phyloP scores from a whole-genome alignment of 2,329 filamentous ascomycete genomes.

The Neoscytalidium dimidiatum region DNA sequence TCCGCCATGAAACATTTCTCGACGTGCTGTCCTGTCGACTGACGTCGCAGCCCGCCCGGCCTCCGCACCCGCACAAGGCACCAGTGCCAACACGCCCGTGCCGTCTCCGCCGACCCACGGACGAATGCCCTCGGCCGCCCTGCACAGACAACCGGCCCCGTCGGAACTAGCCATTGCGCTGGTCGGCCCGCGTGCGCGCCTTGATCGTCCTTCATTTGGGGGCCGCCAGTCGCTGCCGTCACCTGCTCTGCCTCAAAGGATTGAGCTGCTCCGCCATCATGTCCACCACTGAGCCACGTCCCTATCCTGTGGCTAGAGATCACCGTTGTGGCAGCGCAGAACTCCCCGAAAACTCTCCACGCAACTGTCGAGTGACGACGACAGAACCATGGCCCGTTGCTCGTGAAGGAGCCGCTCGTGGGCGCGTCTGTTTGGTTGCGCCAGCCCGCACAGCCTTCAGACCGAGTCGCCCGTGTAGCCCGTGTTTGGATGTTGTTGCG shows the following conservation, averaged over 20 bases:
- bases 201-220: slow-evolving; percentile 10
- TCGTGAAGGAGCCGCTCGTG: background rate
- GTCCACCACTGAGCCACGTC: slow-evolving; percentile 7
- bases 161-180: slow-evolving; percentile 11
- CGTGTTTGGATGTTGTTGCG: background rate
- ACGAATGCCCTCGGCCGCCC: slow-evolving; percentile 7
- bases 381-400: background rate
- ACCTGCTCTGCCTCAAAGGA: slow-evolving; percentile 14
- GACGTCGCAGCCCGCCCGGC: slow-evolving; percentile 6
- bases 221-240: slow-evolving; percentile 5
- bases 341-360: slow-evolving; percentile 12
- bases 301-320: slow-evolving; percentile 10
- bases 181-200: slow-evolving; percentile 7
- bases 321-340: background rate
- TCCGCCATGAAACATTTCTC: background rate
- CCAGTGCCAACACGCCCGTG: background rate
- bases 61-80: no score
- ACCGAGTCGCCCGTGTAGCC: background rate
- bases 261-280: slow-evolving; percentile 6
- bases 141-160: background rate
- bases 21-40: slow-evolving; percentile 1
- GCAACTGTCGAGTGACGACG: background rate
- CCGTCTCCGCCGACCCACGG: background rate
- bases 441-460: background rate
- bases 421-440: background rate